Percentiles rank a stretch among this genome's conserved stretches.
phyloP scores from a whole-genome alignment of 441 rosid species.

The Mallotus japonicus region DNA sequence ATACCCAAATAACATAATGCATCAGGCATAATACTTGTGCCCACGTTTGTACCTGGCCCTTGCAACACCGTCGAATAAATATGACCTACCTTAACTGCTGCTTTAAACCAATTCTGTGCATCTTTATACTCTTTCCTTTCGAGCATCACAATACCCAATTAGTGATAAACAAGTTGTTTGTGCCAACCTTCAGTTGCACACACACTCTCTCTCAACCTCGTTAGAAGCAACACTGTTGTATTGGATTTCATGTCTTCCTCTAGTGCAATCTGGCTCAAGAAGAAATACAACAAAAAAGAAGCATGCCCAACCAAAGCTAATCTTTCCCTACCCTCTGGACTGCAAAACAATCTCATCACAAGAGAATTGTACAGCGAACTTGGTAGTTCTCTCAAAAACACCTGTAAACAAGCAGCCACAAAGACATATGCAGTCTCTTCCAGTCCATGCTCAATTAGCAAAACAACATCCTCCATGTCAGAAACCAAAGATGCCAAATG shows the following conservation, averaged over 20 bases:
- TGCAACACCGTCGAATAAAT: conserved; percentile 76
- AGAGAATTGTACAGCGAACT: conserved; percentile 58
- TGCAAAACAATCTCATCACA: conserved; percentile 67
- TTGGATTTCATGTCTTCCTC: conserved; percentile 85
- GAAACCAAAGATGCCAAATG: conserved; percentile 65
- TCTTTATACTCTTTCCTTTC: conserved; percentile 87
- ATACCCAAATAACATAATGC: no score
- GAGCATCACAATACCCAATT: conserved; percentile 84
- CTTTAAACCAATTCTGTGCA: conserved; percentile 79
- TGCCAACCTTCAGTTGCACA: conserved; percentile 76
- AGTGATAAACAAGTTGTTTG: conserved; percentile 82
- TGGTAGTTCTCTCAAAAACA: conserved; percentile 78
- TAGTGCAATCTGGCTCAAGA: conserved; percentile 80
- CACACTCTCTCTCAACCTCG: conserved; percentile 75
- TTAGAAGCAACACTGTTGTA: conserved; percentile 82
- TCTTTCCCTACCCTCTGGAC: conserved; percentile 60
- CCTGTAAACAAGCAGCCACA: conserved; percentile 85
- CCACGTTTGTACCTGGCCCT: conserved; percentile 86
- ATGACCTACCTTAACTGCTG: conserved; percentile 73
- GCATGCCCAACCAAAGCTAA: conserved; percentile 68
- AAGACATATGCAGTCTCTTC: conserved; percentile 73
- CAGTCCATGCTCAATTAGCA: conserved; percentile 78
- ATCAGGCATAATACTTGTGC: conserved; percentile 81
- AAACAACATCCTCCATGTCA: conserved; percentile 55
- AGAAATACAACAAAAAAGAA: conserved; percentile 76